Conservation (phyloP, 2,329 filamentous ascomycete genomes). For the Dothideomycetidae sp. region DNA sequence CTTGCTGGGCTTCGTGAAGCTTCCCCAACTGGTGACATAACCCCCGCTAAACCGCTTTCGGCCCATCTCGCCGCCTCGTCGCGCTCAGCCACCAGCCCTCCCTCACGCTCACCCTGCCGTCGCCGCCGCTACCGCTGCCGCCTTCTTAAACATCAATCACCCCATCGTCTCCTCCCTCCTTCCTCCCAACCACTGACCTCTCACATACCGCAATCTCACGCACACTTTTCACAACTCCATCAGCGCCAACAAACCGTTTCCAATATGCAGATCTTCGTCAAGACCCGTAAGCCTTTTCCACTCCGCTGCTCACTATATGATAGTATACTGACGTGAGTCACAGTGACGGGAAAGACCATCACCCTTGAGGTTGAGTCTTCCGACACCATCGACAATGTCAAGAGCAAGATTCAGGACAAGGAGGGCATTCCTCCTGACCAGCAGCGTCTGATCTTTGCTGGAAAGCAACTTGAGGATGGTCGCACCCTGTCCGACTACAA, state of each 20-base stretch:
- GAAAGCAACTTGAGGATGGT: slow-evolving; percentile 91
- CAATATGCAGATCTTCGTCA: slow-evolving; percentile 91
- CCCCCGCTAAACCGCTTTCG: too few relatives aligned
- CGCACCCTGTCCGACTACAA: slow-evolving; percentile 86
- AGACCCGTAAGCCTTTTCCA: slow-evolving; percentile 63
- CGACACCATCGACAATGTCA: slow-evolving; percentile 92
- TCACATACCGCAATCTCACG: slow-evolving; percentile 2
- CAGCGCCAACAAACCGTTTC: slow-evolving; percentile 14
- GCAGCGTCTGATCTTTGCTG: slow-evolving; percentile 89
- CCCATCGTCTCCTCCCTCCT: slow-evolving; percentile 3
- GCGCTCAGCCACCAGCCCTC: too few relatives aligned
- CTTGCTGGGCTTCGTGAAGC: too few relatives aligned
- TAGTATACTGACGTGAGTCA: slow-evolving; percentile 23
- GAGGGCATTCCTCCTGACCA: slow-evolving; percentile 93
- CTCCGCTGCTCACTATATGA: too few relatives aligned
- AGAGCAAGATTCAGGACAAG: slow-evolving; percentile 96
- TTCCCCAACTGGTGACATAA: too few relatives aligned
- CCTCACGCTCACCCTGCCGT: background rate
- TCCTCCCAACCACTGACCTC: slow-evolving; percentile 6
- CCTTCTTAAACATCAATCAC: slow-evolving; percentile 8
- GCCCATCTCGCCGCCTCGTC: too few relatives aligned
- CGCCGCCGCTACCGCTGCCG: slow-evolving; percentile 5
- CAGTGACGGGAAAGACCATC: slow-evolving; percentile 54
- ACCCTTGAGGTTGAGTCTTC: slow-evolving; percentile 55
- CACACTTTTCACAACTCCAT: slow-evolving; percentile 8